Percentiles rank a stretch among this genome's conserved stretches.
Conservation (phyloP, 345 rosid genomes). For the Cardamine chenopodiifolia region DNA sequence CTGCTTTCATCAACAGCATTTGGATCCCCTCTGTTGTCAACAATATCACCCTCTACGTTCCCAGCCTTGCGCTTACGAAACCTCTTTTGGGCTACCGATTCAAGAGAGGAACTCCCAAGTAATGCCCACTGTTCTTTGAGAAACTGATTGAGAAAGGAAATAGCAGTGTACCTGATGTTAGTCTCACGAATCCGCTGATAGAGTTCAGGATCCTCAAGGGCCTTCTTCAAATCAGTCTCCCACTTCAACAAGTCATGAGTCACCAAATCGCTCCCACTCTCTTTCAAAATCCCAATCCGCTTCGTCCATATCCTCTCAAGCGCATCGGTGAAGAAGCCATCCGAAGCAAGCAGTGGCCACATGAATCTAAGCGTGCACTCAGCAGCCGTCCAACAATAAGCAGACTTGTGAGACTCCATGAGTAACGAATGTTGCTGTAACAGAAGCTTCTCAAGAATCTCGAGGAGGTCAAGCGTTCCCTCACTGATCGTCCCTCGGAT, state of each 20-base stretch:
- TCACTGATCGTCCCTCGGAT: constrained; percentile 33
- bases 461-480: constrained; percentile 52
- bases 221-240: constrained; percentile 35
- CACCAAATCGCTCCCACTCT: constrained; percentile 49
- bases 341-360: constrained; percentile 45
- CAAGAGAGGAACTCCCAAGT: constrained; percentile 32
- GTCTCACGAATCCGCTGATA: constrained; percentile 40
- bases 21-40: neutral
- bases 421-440: constrained; percentile 27
- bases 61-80: constrained; percentile 23
- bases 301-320: constrained; percentile 61
- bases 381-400: constrained; percentile 58
- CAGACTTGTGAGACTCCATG: constrained; percentile 52
- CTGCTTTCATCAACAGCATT: constrained; percentile 4
- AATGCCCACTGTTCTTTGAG: constrained; percentile 34
- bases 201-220: constrained; percentile 29
- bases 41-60: neutral
- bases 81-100: constrained; percentile 3
- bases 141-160: constrained; percentile 34
- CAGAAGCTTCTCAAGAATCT: constrained; percentile 46
- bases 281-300: constrained; percentile 44
- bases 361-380: constrained; percentile 57
- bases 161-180: constrained; percentile 39
- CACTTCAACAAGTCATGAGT: constrained; percentile 32
- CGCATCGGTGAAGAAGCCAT: constrained; percentile 41